phyloP scores from a whole-genome alignment of 306 rosid species.

The Cucumis sativus region Cucumber_9930_V3 NC_026655.2:7199501-7200000 shows the following conservation, averaged over 20 bases:
- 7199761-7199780: background rate
- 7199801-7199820: conserved; percentile 45
- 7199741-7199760: background rate
- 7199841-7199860: conserved; percentile 35
- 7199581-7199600: conserved; percentile 21
- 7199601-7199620: conserved; percentile 20
- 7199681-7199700: conserved; percentile 23
- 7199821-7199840: conserved; percentile 12
- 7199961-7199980: too few species aligned
- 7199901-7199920: background rate
- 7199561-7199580: too few species aligned
- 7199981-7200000: too few species aligned
- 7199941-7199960: too few species aligned
- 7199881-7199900: conserved; percentile 29
- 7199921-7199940: too few species aligned
- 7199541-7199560: too few species aligned
- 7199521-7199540: too few species aligned
- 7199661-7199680: conserved; percentile 15
- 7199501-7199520: too few species aligned
- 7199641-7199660: conserved; percentile 27
- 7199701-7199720: background rate
- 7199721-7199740: conserved; percentile 30
- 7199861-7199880: conserved; percentile 23
- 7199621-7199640: conserved; percentile 12
- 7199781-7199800: conserved; percentile 12